Evolutionary conservation across 306 rosid species (phyloP).

Genomic region (Chamaecrista fasciculata): DNA sequence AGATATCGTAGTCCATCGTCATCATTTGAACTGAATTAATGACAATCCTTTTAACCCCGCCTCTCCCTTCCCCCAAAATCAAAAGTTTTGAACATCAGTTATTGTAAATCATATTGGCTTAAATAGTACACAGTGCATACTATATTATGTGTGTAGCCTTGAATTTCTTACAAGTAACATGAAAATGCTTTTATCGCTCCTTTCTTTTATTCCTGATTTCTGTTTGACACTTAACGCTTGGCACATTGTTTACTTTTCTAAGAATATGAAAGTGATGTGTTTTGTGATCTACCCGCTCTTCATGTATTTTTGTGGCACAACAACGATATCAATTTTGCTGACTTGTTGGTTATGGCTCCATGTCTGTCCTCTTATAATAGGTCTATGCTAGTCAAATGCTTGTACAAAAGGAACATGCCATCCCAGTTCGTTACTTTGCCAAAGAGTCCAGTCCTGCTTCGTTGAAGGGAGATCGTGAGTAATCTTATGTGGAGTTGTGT

Average conservation of each 20-base stretch:
- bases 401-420: constrained; percentile 57
- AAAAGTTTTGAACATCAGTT: neutral
- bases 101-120: neutral
- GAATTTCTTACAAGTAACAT: neutral
- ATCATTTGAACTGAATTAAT: neutral
- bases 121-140: neutral
- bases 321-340: neutral
- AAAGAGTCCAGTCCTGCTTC: constrained; percentile 60
- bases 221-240: neutral
- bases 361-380: constrained; percentile 35
- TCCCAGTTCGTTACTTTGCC: constrained; percentile 80
- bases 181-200: neutral
- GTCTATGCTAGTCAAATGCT: constrained; percentile 57
- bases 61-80: no score
- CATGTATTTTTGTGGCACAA: neutral
- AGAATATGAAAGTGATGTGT: neutral
- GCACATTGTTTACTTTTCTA: neutral
- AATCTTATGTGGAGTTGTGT: constrained; percentile 17
- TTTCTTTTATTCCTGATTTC: neutral
- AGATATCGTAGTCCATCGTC: neutral
- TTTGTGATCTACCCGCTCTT: neutral
- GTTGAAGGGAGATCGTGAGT: constrained; percentile 92
- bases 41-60: neutral
- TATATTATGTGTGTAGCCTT: neutral
- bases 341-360: neutral